Conservation (phyloP, 2,329 filamentous ascomycete species). For the Davidsoniella eucalypti region DNA sequence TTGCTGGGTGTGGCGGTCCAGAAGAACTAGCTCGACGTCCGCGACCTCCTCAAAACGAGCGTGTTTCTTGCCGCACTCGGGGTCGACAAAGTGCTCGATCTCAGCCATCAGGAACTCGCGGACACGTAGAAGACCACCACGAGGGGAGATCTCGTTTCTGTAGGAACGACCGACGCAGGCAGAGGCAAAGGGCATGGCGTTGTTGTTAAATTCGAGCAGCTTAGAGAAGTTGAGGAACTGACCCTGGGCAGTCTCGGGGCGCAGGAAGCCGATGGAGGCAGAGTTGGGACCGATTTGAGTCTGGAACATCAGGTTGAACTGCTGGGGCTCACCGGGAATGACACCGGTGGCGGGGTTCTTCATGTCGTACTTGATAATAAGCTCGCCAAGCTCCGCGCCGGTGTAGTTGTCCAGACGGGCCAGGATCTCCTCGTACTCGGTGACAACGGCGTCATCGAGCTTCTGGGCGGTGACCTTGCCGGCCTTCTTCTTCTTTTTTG, state of each 20-base stretch:
- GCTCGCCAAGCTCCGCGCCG: conserved; percentile 65
- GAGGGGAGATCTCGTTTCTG: conserved; percentile 92
- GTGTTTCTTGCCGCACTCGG: conserved; percentile 88
- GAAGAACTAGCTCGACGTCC: conserved; percentile 64
- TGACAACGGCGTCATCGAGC: conserved; percentile 68
- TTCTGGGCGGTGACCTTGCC: conserved; percentile 65
- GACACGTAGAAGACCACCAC: conserved; percentile 78
- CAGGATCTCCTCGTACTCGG: conserved; percentile 82
- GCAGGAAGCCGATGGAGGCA: conserved; percentile 68
- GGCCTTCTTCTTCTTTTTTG: conserved; percentile 72
- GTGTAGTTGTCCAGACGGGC: conserved; percentile 93
- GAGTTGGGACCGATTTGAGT: conserved; percentile 86
- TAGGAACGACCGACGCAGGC: conserved; percentile 96
- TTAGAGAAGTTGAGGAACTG: conserved; percentile 97
- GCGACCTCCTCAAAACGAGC: conserved; percentile 72
- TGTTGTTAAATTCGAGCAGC: conserved; percentile 89
- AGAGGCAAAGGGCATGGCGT: conserved; percentile 90
- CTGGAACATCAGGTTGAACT: conserved; percentile 99
- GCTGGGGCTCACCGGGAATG: conserved; percentile 62
- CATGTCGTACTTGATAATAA: conserved; percentile 83
- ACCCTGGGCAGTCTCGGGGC: conserved; percentile 92
- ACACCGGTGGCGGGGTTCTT: conserved; percentile 69
- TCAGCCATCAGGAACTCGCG: conserved; percentile 98
- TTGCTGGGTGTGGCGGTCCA: conserved; percentile 74
- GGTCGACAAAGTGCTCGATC: conserved; percentile 97